Percentiles rank a stretch among this genome's conserved stretches.
Evolutionary conservation across 805 yeast species (phyloP).

Genomic region (Isabelozyma pseudorhagii): DNA sequence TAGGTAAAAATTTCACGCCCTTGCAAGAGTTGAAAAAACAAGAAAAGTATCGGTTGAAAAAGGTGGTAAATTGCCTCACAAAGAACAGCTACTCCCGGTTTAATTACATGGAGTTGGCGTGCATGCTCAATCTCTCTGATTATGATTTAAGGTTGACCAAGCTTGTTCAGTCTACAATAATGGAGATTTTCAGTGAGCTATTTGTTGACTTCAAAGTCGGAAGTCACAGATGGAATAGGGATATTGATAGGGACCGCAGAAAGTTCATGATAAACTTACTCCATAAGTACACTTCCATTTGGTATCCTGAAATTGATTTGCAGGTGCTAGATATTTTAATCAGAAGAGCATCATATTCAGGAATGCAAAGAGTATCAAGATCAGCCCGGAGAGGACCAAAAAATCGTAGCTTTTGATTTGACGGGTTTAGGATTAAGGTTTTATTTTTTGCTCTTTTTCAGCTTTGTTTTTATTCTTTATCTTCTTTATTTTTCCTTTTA

Average conservation of each 20-base stretch:
- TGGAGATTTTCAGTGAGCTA: constrained; percentile 51
- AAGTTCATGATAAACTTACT: constrained; percentile 46
- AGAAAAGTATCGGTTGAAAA: not conserved
- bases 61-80: not conserved
- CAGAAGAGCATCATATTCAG: constrained; percentile 74
- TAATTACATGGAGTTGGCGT: constrained; percentile 54
- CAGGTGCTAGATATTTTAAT: constrained; percentile 66
- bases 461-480: no score
- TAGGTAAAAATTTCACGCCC: not conserved
- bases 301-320: constrained; percentile 49
- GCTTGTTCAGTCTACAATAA: constrained; percentile 49
- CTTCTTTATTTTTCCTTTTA: no score
- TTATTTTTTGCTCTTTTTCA: no score
- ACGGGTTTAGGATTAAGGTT: not conserved
- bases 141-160: constrained; percentile 52
- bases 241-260: constrained; percentile 57
- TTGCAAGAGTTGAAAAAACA: not conserved
- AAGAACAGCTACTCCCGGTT: constrained; percentile 45
- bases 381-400: constrained; percentile 43
- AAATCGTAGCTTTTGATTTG: not conserved
- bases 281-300: constrained; percentile 41
- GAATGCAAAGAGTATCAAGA: constrained; percentile 76
- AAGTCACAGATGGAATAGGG: constrained; percentile 80
- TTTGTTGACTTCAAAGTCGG: constrained; percentile 69
- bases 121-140: constrained; percentile 45